Evolutionary conservation across 148 eudicot species (phyloP).

Genomic region (Camellia japonica): DNA sequence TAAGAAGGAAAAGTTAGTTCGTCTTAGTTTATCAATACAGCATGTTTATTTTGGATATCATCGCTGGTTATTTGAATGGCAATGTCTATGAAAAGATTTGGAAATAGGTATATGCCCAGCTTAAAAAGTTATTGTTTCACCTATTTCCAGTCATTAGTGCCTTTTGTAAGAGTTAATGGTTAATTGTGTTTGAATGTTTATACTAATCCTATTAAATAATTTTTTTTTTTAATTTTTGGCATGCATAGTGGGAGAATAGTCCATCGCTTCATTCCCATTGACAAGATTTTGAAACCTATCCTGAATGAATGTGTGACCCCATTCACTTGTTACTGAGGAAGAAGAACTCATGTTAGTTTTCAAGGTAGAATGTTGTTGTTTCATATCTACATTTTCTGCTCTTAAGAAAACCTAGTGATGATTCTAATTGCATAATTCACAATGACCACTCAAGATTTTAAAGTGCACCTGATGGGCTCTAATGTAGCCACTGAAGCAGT

Average conservation of each 20-base stretch:
- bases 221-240: not conserved
- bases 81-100: not conserved
- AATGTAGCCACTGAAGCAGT: not conserved
- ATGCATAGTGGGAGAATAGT: slow-evolving; percentile 58
- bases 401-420: not conserved
- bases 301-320: slow-evolving; percentile 90
- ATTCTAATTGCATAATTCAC: not conserved
- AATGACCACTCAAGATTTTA: not conserved
- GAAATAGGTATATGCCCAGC: not conserved
- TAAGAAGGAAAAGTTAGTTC: not conserved
- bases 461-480: too few relatives aligned
- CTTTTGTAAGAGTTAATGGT: not conserved
- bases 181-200: too few relatives aligned
- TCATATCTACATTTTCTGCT: not conserved
- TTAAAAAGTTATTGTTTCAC: not conserved
- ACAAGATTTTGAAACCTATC: slow-evolving; percentile 81
- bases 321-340: slow-evolving; percentile 78
- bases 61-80: not conserved
- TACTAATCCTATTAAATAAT: too few relatives aligned
- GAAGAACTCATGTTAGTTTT: slow-evolving; percentile 72
- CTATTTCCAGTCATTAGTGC: not conserved
- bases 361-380: slow-evolving; percentile 46
- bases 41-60: not conserved
- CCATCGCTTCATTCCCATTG: slow-evolving; percentile 66
- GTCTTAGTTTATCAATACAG: not conserved